Evolutionary conservation across 371 early-diverging fungal genomes (phyloP), one percentile per base, ranked within the genome.

Genomic region (Mortierella sp.): DNA sequence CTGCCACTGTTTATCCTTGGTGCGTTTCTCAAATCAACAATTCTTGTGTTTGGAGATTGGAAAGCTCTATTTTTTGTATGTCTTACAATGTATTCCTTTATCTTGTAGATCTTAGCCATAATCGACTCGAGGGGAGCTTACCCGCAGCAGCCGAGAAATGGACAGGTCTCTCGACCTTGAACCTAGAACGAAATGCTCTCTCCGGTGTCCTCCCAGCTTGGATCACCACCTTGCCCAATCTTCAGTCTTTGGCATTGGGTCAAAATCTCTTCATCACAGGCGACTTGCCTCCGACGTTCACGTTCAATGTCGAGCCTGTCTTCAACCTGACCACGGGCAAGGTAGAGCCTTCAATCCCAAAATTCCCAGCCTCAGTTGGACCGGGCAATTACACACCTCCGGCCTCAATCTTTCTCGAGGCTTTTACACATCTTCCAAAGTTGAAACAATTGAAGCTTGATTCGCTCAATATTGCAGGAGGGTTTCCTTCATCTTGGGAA

Each of bases 191-290:
- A 29, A 70, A 75, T 26, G 46, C 56, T 1, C 56, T 75, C 1
- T 59, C 71, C 1, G 71, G 75, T 2, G 4, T 58, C 18, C 45
- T 75, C 12, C 70, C 75, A 3, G 62, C 48, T 29, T 70, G 71
- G 75, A 12, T 70, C 12, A 53, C 67, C 6, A 70, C 67, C 11
- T 48, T 75, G 6, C 75, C 71, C 16, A 70, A 63, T 37, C 64
- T 75, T 1, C 67, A 75, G 45, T 75, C 75, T 1, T 44, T 75
- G 4, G 75, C 75, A 2, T 26, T 75, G 21, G 75, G 75, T 15
- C 70, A 75, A 25, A 70, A 70, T 64, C 19, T 48, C n/a, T 75
- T 75, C 57, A 63, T 55, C 0, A 70, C 67, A 0, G 67, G 64
- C 18, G 75, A 75, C 37, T 55, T 67, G 21, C 26, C 44, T 16